Conservation (phyloP, 2,329 filamentous ascomycete species). For the Pleomassaria siparia region DNA sequence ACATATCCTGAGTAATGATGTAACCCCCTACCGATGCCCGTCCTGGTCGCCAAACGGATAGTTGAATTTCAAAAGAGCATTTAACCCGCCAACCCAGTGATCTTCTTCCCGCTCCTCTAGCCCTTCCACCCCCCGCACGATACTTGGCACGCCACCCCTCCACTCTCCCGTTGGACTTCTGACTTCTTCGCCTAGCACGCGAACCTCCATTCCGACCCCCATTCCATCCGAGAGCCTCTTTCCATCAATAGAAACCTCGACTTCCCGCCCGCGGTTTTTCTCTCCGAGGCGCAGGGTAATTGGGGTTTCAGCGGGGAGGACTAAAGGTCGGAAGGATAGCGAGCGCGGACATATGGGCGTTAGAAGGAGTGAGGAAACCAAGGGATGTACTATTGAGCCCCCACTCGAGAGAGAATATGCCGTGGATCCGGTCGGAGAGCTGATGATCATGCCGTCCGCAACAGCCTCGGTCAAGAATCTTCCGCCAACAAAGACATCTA, state of each 20-base stretch:
- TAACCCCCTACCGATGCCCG: neutral
- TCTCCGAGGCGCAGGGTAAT: conserved; percentile 80
- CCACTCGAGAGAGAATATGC: conserved; percentile 94
- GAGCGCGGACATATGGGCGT: conserved; percentile 94
- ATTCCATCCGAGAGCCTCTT: conserved; percentile 47
- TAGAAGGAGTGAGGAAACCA: conserved; percentile 83
- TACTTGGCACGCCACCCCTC: conserved; percentile 86
- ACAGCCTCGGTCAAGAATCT: conserved; percentile 91
- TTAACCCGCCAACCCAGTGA: conserved; percentile 94
- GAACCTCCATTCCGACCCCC: conserved; percentile 65
- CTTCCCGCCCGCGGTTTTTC: conserved; percentile 51
- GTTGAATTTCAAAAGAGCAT: conserved; percentile 94
- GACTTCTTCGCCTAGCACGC: conserved; percentile 85
- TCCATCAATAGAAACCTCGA: conserved; percentile 55
- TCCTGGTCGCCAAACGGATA: conserved; percentile 78
- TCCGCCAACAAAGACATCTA: conserved; percentile 87
- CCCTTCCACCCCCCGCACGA: conserved; percentile 64
- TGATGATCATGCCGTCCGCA: conserved; percentile 91
- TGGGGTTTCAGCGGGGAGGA: conserved; percentile 82
- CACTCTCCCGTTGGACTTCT: conserved; percentile 48
- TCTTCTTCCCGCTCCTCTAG: conserved; percentile 64
- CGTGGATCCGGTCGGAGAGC: conserved; percentile 91
- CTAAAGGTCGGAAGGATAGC: conserved; percentile 86
- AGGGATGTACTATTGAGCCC: conserved; percentile 89
- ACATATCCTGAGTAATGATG: neutral